Percentiles rank a stretch among this genome's conserved stretches.
These are phyloP conservation scores for Russula emetica DNA, from an alignment of 768 basidiomycete species.

Conservation along the genomic window DNA sequence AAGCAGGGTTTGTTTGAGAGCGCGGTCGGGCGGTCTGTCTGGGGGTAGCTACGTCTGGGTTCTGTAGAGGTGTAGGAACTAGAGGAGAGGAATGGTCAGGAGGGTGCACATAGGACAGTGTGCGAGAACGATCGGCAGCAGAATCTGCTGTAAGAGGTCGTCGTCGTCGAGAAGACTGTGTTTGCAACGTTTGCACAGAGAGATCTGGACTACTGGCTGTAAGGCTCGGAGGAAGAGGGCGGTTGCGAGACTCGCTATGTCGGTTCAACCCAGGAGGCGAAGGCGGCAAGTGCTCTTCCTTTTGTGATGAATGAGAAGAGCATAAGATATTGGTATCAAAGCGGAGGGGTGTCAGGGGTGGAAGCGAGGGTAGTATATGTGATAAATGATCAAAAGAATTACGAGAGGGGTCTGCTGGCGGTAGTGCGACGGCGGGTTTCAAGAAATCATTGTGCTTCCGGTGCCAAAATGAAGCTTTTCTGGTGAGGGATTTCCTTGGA, in stretches of 20 bases:
- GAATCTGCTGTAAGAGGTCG: slow-evolving; percentile 47
- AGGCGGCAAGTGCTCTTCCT: slow-evolving; percentile 28
- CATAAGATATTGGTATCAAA: slow-evolving; percentile 34
- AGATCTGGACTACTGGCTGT: slow-evolving; percentile 18
- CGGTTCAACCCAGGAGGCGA: slow-evolving; percentile 23
- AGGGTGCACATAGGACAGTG: slow-evolving; percentile 29
- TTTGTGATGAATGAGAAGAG: slow-evolving; percentile 32
- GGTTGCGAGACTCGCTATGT: background rate
- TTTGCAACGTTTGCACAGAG: slow-evolving; percentile 4
- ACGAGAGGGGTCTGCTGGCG: slow-evolving; percentile 30
- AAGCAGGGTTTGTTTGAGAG: slow-evolving; percentile 61
- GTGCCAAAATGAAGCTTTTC: slow-evolving; percentile 29
- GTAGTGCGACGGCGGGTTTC: slow-evolving; percentile 37
- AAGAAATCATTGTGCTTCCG: slow-evolving; percentile 35
- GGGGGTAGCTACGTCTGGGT: slow-evolving; percentile 26
- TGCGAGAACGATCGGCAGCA: slow-evolving; percentile 30
- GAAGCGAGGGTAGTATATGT: slow-evolving; percentile 39
- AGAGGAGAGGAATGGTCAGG: slow-evolving; percentile 10
- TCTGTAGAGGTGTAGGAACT: slow-evolving; percentile 28
- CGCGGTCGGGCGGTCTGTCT: slow-evolving; percentile 43
- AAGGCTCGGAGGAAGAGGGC: slow-evolving; percentile 12
- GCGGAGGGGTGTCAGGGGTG: slow-evolving; percentile 43
- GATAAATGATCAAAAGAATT: slow-evolving; percentile 35
- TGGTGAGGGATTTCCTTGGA: slow-evolving; percentile 23
- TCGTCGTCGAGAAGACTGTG: slow-evolving; percentile 13